Percentiles rank a stretch among this genome's conserved stretches.
Conservation (phyloP, 2,329 filamentous ascomycete species). For the Fusarium sororula region DNA sequence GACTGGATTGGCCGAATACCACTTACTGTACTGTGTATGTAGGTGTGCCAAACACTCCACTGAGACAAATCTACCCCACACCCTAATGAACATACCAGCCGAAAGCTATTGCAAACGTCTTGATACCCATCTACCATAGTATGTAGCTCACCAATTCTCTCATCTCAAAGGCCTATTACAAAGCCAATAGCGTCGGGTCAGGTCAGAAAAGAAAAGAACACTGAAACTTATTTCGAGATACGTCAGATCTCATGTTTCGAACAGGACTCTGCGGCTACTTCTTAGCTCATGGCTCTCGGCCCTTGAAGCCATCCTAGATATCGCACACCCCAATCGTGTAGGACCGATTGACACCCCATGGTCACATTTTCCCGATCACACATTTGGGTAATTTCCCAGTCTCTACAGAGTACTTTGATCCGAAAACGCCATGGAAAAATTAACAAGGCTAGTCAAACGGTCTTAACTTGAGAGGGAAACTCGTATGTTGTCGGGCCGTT, state of each 20-base stretch:
- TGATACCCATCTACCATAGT: neutral
- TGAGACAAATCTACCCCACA: conserved; percentile 22
- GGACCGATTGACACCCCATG: conserved; percentile 27
- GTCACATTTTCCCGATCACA: conserved; percentile 1
- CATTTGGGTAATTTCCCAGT: neutral
- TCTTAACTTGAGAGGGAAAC: neutral
- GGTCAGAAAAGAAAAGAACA: neutral
- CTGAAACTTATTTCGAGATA: neutral
- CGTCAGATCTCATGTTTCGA: conserved; percentile 7
- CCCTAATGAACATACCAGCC: conserved; percentile 10
- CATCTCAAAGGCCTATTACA: neutral
- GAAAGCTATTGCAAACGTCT: conserved; percentile 18
- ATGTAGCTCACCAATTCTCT: neutral
- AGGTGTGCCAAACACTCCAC: conserved; percentile 10
- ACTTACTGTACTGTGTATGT: neutral
- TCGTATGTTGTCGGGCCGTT: neutral
- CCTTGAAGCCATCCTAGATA: conserved; percentile 10
- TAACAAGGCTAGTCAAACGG: neutral
- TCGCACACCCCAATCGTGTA: conserved; percentile 12
- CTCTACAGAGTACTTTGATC: neutral
- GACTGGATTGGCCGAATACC: neutral
- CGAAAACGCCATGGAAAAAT: conserved; percentile 6
- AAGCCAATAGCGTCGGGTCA: neutral
- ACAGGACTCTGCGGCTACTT: neutral
- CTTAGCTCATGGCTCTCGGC: neutral